phyloP scores from a whole-genome alignment of 2,329 filamentous ascomycete genomes.

The Hypoxylon sp. region DNA sequence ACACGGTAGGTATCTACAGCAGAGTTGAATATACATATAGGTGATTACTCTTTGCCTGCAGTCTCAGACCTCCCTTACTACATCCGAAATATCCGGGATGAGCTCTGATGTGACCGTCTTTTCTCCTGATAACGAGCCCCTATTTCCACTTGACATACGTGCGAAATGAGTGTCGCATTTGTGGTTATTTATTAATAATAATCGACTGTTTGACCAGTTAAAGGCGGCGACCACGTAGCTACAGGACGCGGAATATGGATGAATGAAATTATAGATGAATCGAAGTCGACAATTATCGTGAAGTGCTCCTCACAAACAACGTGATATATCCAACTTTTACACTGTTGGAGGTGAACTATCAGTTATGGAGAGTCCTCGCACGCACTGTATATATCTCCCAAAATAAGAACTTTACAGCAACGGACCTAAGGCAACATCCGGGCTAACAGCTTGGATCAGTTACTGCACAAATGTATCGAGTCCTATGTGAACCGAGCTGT shows the following conservation, averaged over 20 bases:
- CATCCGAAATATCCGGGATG: too few species aligned
- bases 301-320: not conserved
- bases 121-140: not conserved
- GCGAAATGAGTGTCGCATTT: not conserved
- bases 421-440: not conserved
- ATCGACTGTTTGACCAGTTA: not conserved
- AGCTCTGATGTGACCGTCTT: too few species aligned
- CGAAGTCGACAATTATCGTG: not conserved
- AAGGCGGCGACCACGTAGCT: not conserved
- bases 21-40: too few species aligned
- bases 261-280: not conserved
- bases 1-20: too few species aligned
- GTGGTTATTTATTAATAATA: not conserved
- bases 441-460: not conserved
- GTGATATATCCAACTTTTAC: not conserved
- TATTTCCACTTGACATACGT: not conserved
- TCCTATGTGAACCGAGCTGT: not conserved
- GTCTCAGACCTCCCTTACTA: too few species aligned
- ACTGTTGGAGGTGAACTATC: not conserved
- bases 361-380: not conserved
- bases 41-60: too few species aligned
- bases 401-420: not conserved
- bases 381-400: not conserved
- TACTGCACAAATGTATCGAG: conserved; percentile 3
- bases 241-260: not conserved